A percentile compares a stretch with the other conserved stretches of the same genome.
Evolutionary conservation across 495 filamentous ascomycete species (phyloP).

Genomic region (Daldinia decipiens): DNA sequence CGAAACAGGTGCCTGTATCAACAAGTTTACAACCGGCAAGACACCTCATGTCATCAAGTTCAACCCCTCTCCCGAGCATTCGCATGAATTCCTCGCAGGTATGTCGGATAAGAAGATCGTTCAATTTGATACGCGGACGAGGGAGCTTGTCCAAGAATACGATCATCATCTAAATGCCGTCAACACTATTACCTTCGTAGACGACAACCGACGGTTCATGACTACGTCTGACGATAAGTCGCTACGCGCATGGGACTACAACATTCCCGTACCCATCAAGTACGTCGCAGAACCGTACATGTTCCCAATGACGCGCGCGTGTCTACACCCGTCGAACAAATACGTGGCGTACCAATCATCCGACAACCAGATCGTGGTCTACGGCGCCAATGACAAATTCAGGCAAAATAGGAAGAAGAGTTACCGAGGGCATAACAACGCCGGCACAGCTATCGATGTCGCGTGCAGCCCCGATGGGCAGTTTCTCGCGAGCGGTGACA

Average conservation of each 20-base stretch:
- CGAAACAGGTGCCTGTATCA: constrained; percentile 87
- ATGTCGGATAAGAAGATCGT: constrained; percentile 99
- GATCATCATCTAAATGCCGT: constrained; percentile 97
- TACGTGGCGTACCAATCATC: constrained; percentile 91
- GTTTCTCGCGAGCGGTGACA: constrained; percentile 85
- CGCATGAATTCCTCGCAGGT: constrained; percentile 92
- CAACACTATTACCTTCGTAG: constrained; percentile 97
- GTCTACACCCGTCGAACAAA: constrained; percentile 87
- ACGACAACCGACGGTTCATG: constrained; percentile 94
- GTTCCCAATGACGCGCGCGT: constrained; percentile 86
- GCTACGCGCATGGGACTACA: constrained; percentile 95
- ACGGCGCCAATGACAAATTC: constrained; percentile 92
- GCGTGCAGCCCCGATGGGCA: constrained; percentile 90
- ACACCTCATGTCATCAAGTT: constrained; percentile 95
- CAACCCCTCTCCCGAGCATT: constrained; percentile 79
- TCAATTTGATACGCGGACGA: constrained; percentile 89
- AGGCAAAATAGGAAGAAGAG: constrained; percentile 96
- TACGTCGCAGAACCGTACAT: constrained; percentile 96
- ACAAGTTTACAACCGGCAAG: constrained; percentile 89
- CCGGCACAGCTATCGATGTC: constrained; percentile 91
- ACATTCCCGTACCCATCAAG: constrained; percentile 84
- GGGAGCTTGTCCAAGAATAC: constrained; percentile 92
- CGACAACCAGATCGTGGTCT: constrained; percentile 97
- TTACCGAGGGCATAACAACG: constrained; percentile 94
- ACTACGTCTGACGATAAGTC: constrained; percentile 97